phyloP scores from a whole-genome alignment of 1,284 basidiomycete genomes.

The Gymnopus androsaceus region DNA sequence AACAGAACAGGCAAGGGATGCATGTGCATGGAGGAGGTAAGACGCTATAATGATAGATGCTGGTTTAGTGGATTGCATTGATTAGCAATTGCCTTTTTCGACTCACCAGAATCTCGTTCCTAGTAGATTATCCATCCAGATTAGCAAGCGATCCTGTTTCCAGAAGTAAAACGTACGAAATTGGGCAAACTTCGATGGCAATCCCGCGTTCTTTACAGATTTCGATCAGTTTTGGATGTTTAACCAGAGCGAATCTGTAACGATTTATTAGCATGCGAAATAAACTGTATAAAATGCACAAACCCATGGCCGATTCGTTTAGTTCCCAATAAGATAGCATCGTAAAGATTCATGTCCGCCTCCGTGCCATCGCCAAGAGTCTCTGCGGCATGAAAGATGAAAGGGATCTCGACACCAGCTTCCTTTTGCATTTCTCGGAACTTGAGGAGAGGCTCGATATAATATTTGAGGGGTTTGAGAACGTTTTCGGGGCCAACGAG shows the following conservation, averaged over 20 bases:
- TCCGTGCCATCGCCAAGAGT: constrained; percentile 71
- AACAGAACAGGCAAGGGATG: constrained; percentile 69
- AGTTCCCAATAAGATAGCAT: constrained; percentile 75
- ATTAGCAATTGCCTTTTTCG: background rate
- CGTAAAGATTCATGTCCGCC: constrained; percentile 76
- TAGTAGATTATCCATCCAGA: constrained; percentile 23
- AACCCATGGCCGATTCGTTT: constrained; percentile 81
- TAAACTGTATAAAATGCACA: constrained; percentile 13
- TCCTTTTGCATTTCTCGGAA: constrained; percentile 62
- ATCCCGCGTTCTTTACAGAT: constrained; percentile 65
- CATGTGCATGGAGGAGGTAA: constrained; percentile 75
- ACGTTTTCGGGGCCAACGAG: constrained; percentile 77
- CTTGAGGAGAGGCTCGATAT: constrained; percentile 60
- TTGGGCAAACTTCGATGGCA: constrained; percentile 70
- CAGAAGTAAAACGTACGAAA: constrained; percentile 53
- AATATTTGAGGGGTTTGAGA: constrained; percentile 62
- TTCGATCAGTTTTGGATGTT: constrained; percentile 72
- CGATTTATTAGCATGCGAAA: background rate
- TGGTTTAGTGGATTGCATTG: background rate
- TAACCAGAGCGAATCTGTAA: constrained; percentile 65
- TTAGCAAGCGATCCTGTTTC: too few relatives aligned
- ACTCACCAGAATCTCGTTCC: constrained; percentile 68
- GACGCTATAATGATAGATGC: constrained; percentile 33
- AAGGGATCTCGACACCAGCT: constrained; percentile 67
- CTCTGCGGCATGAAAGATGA: constrained; percentile 81